Evolutionary conservation across 208 protist species (phyloP).

Genomic region (Blastocrithidia nonstop): DNA sequence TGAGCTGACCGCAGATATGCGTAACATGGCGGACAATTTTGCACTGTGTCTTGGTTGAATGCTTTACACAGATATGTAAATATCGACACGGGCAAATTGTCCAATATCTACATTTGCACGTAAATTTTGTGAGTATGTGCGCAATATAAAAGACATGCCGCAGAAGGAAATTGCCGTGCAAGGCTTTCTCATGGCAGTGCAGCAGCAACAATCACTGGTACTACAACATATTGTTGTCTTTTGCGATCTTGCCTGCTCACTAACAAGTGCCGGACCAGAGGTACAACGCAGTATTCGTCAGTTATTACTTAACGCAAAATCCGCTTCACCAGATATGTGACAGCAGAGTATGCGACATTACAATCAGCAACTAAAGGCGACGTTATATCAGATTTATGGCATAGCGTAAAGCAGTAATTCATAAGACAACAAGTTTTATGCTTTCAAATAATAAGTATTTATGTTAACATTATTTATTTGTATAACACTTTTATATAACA

Average conservation of each 20-base stretch:
- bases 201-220: conserved; percentile 9
- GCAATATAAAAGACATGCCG: conserved; percentile 41
- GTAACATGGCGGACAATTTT: conserved; percentile 79
- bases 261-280: conserved; percentile 17
- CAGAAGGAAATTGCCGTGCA: conserved; percentile 28
- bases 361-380: conserved; percentile 23
- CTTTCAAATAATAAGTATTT: too few relatives aligned
- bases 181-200: conserved; percentile 41
- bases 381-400: conserved; percentile 58
- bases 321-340: conserved; percentile 18
- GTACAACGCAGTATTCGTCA: conserved; percentile 25
- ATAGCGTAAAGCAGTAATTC: conserved; percentile 17
- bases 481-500: too few relatives aligned
- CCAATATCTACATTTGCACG: conserved; percentile 22
- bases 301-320: conserved; percentile 18
- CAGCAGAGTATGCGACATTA: conserved; percentile 18
- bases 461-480: too few relatives aligned
- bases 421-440: too few relatives aligned
- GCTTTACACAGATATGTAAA: conserved; percentile 29
- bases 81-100: conserved; percentile 27
- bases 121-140: conserved; percentile 58
- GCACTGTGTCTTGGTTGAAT: conserved; percentile 55
- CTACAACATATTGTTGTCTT: conserved; percentile 26
- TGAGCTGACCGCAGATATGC: conserved; percentile 42
- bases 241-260: conserved; percentile 44